phyloP scores from a whole-genome alignment of 106 monocot genomes.

The Allium cepa region DNA sequence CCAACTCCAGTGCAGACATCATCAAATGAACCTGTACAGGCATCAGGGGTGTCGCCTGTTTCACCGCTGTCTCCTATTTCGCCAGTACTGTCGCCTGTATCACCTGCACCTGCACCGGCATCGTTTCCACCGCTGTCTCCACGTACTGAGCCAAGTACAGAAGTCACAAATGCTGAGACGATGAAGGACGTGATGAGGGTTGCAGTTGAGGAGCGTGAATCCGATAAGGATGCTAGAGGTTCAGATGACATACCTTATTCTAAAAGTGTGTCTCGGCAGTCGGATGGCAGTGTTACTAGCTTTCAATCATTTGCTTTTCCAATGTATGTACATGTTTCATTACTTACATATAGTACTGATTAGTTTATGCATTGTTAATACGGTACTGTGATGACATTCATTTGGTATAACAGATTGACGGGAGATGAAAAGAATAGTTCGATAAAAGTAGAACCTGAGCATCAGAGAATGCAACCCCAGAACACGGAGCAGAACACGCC shows the following conservation, averaged over 20 bases:
- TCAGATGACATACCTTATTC: not conserved
- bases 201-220: constrained; percentile 5
- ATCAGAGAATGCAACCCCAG: not conserved
- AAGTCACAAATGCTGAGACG: constrained; percentile 23
- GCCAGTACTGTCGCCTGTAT: not conserved
- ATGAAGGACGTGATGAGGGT: constrained; percentile 29
- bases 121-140: not conserved
- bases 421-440: constrained; percentile 5
- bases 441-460: not conserved
- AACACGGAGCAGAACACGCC: not conserved
- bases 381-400: too few species aligned
- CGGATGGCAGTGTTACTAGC: constrained; percentile 43
- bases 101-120: not conserved
- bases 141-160: not conserved
- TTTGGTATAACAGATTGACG: not conserved
- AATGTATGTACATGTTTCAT: constrained; percentile 16
- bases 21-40: too few species aligned
- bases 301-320: constrained; percentile 64
- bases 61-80: not conserved
- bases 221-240: not conserved
- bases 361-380: not conserved
- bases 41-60: not conserved
- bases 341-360: not conserved
- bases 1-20: not conserved
- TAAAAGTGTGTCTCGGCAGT: constrained; percentile 27